These are phyloP conservation scores for Auriscalpium microsporum DNA, from an alignment of 768 basidiomycete species.

Conservation along the genomic window DNA sequence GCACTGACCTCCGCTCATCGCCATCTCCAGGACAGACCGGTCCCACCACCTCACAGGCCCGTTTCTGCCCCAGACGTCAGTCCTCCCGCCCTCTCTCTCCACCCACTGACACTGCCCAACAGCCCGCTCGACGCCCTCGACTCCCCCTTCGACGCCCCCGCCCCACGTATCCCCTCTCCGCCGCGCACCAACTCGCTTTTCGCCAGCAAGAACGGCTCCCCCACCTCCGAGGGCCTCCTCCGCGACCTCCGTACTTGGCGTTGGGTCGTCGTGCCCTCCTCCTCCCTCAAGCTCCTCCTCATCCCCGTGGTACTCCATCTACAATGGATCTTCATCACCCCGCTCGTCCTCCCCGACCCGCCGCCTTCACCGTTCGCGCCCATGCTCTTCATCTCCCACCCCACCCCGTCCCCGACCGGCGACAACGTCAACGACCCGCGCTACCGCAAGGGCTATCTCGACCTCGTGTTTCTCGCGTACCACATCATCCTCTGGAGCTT, in stretches of 20 bases:
- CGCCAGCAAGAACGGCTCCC: conserved; percentile 8
- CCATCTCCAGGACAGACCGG: conserved; percentile 37
- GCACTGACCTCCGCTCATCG: background rate
- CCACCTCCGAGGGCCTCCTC: conserved; percentile 33
- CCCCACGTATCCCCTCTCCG: background rate
- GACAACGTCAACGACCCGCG: conserved; percentile 37
- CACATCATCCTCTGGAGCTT: conserved; percentile 87
- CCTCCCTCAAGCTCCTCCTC: conserved; percentile 59
- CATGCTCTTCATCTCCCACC: conserved; percentile 65
- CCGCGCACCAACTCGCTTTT: background rate
- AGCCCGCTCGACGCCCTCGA: conserved; percentile 13
- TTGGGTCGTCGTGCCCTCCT: conserved; percentile 68
- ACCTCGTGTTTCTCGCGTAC: conserved; percentile 74
- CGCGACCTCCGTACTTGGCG: conserved; percentile 41
- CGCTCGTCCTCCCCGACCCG: conserved; percentile 37
- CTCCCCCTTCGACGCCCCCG: conserved; percentile 1
- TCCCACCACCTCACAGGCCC: conserved; percentile 55
- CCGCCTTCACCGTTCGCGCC: conserved; percentile 65
- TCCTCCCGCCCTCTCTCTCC: conserved; percentile 2
- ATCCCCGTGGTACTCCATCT: conserved; percentile 51
- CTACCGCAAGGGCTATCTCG: conserved; percentile 67
- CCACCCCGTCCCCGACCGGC: conserved; percentile 39
- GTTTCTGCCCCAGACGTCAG: conserved; percentile 58
- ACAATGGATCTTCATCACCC: conserved; percentile 53
- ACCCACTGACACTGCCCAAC: background rate